Conservation (phyloP, 2,329 filamentous ascomycete genomes). For the Leptoxyphium fumago region DNA sequence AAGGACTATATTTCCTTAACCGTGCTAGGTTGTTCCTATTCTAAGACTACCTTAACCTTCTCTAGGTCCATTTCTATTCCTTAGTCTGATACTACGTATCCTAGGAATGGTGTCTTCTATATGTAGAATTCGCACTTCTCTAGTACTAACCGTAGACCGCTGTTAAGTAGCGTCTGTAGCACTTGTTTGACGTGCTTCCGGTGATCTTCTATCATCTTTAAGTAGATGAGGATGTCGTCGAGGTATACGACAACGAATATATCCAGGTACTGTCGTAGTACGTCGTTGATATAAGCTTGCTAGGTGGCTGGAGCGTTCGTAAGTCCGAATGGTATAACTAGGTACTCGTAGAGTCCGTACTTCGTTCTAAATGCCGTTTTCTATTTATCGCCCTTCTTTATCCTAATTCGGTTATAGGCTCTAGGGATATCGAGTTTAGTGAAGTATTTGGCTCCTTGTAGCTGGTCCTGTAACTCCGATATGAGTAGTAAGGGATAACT, state of each 20-base stretch:
- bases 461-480: conserved; percentile 1
- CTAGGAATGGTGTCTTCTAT: conserved; percentile 16
- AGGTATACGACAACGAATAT: not conserved
- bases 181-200: not conserved
- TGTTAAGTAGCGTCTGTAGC: not conserved
- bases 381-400: not conserved
- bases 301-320: not conserved
- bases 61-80: conserved; percentile 14
- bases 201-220: not conserved
- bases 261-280: not conserved
- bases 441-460: not conserved
- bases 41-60: conserved; percentile 13
- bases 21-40: conserved; percentile 11
- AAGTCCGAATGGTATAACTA: not conserved
- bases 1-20: conserved; percentile 12
- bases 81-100: conserved; percentile 14
- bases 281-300: not conserved
- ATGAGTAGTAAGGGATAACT: not conserved
- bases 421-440: not conserved
- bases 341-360: not conserved
- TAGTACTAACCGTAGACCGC: conserved; percentile 3
- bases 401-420: not conserved
- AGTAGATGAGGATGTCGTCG: not conserved
- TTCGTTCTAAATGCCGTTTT: not conserved
- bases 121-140: conserved; percentile 20